phyloP scores from a whole-genome alignment of 1,284 basidiomycete genomes.

The Pseudozyma tsukubaensis region DNA sequence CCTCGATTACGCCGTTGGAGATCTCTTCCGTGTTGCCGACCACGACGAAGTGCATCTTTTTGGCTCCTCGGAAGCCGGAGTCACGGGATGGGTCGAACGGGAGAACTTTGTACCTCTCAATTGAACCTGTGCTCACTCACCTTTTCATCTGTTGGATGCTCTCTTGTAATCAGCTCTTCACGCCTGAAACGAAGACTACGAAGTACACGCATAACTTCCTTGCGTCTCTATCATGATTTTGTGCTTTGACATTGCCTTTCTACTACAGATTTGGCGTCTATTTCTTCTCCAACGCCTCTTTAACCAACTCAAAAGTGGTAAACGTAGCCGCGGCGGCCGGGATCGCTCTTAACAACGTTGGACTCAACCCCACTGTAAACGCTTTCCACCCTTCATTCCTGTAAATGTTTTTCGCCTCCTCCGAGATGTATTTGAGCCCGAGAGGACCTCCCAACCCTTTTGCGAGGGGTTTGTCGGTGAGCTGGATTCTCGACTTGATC shows the following conservation, averaged over 20 bases:
- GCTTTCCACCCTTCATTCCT: slow-evolving; percentile 31
- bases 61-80: slow-evolving; percentile 40
- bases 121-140: background rate
- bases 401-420: slow-evolving; percentile 34
- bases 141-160: no score
- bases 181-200: background rate
- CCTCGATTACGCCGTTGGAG: slow-evolving; percentile 48
- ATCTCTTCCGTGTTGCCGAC: slow-evolving; percentile 45
- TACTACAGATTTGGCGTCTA: background rate
- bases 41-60: slow-evolving; percentile 34
- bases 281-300: slow-evolving; percentile 27
- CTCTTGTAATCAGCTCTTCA: background rate
- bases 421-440: slow-evolving; percentile 36
- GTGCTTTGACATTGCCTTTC: slow-evolving; percentile 1
- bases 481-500: slow-evolving; percentile 50
- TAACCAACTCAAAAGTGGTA: slow-evolving; percentile 58
- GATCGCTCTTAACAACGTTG: slow-evolving; percentile 56
- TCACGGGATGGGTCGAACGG: slow-evolving; percentile 50
- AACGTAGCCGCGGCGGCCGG: slow-evolving; percentile 59
- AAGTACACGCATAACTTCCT: background rate
- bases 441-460: slow-evolving; percentile 26
- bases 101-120: slow-evolving; percentile 44
- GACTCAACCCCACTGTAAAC: slow-evolving; percentile 49
- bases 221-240: background rate
- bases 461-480: slow-evolving; percentile 30